Base-by-base conservation (phyloP, 768 basidiomycete genomes). In the Russula sp. region DNA sequence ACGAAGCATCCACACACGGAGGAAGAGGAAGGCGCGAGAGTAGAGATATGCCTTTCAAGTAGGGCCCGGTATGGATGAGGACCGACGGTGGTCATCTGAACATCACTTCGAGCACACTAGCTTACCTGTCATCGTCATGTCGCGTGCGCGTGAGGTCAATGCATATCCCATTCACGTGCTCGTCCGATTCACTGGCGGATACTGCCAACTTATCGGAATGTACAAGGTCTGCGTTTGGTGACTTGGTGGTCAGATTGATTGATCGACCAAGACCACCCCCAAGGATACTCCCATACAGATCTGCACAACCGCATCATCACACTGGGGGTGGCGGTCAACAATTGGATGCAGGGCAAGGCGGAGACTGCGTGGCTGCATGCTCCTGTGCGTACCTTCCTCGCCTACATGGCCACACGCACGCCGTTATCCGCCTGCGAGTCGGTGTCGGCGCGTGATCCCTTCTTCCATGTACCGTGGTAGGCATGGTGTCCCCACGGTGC, bases 401-500 rank as follows among this genome's bases (percentile, higher is more conserved):
- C 45, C 9, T 58, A 63, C 32, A 58, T 63, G 7, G 57, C 51
- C 18, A 13, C 51, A 5, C 52, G 59, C n/a, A 16, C 32, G 2
- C 41, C 22, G 34, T 14, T 22, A 14, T 7, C 10, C 9, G 16
- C 34, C 7, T 16, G 8, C 16, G 18, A 39, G n/a, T 43, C 35
- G n/a, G 10, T 42, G 3, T 38, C 58, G 22, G 5, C 36, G 20
- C 32, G n/a, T 18, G 22, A 13, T 2, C 60, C 38, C 13, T 2
- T 53, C 4, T 5, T 61, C 2, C 6, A 62, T 3, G 61, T 63
- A 10, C 56, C 50, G 2, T 58, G 61, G 61, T 56, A 53, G 8
- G 38, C 50, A 4, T 63, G 61, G 56, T 56, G 56, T 3, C 56
- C 61, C 0, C 39, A 52, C 20, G 61, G 61, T 7, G 57, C 61